phyloP scores from a whole-genome alignment of 2,329 filamentous ascomycete genomes.

The Sordariomycetes sp. region DNA sequence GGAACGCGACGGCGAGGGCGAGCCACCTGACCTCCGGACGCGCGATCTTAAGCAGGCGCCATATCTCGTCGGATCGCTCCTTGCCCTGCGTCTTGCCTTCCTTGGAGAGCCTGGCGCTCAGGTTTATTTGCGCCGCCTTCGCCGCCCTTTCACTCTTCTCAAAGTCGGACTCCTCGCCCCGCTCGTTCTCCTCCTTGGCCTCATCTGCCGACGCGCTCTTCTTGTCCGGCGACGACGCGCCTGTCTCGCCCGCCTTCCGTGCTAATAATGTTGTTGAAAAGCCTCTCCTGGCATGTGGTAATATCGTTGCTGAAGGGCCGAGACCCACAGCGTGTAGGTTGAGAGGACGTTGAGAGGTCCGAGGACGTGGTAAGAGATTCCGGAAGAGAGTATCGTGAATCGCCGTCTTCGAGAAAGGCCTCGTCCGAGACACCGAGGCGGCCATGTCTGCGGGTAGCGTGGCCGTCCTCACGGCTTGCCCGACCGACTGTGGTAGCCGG shows the following conservation, averaged over 20 bases:
- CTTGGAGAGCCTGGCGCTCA: slow-evolving; percentile 78
- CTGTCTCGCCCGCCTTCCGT: not conserved
- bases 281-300: not conserved
- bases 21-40: slow-evolving; percentile 74
- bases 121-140: slow-evolving; percentile 79
- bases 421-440: not conserved
- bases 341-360: not conserved
- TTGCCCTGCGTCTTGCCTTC: slow-evolving; percentile 52
- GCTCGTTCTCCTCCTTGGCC: slow-evolving; percentile 15
- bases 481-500: not conserved
- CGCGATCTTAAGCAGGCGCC: slow-evolving; percentile 81
- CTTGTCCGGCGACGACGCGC: not conserved
- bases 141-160: slow-evolving; percentile 73
- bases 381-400: not conserved
- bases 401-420: not conserved
- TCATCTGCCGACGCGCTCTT: not conserved
- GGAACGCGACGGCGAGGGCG: slow-evolving; percentile 66
- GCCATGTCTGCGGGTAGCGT: not conserved
- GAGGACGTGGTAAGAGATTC: not conserved
- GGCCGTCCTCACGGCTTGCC: not conserved
- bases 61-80: slow-evolving; percentile 65
- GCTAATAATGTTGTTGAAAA: not conserved
- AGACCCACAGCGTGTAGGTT: not conserved
- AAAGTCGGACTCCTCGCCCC: slow-evolving; percentile 24
- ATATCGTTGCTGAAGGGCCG: not conserved